phyloP scores from a whole-genome alignment of 2,329 filamentous ascomycete genomes.

The Epichloe glyceriae region DNA sequence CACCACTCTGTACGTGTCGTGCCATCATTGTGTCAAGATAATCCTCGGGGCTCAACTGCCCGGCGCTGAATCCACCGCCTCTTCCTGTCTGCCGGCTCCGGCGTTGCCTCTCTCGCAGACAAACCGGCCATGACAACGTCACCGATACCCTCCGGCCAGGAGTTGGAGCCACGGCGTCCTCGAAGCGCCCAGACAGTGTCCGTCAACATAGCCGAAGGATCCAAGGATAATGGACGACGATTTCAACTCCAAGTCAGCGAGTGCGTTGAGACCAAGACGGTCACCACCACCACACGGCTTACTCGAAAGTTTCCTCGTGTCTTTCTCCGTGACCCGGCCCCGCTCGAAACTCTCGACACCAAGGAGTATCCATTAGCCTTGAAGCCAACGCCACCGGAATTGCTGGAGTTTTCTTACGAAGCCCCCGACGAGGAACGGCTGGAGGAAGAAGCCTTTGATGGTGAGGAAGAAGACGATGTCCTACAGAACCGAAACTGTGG shows the following conservation, averaged over 20 bases:
- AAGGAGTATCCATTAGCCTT: constrained; percentile 84
- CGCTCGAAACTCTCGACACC: constrained; percentile 60
- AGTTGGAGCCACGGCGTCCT: constrained; percentile 22
- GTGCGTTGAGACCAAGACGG: constrained; percentile 55
- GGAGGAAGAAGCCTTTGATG: constrained; percentile 15
- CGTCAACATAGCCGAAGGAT: constrained; percentile 33
- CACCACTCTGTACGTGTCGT: neutral
- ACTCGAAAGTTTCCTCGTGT: constrained; percentile 77
- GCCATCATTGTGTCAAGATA: neutral
- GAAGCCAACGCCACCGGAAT: constrained; percentile 65
- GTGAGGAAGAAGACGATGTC: constrained; percentile 12
- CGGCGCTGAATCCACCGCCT: neutral
- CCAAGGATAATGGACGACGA: constrained; percentile 21
- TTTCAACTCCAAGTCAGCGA: constrained; percentile 48
- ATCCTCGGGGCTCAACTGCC: constrained; percentile 2
- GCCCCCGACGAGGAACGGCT: constrained; percentile 25
- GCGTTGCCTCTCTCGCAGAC: constrained; percentile 4
- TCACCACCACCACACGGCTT: constrained; percentile 88
- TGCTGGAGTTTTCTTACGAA: constrained; percentile 67
- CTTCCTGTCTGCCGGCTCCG: constrained; percentile 7
- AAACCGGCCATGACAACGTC: constrained; percentile 24
- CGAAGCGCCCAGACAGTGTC: constrained; percentile 28
- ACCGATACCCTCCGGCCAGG: constrained; percentile 21
- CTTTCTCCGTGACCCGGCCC: constrained; percentile 58
- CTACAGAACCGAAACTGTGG: neutral